These are phyloP conservation scores for Takakia lepidozioides DNA, from an alignment of 225 moss, liverwort and hornwort genomes.

Conservation along the genomic window DNA sequence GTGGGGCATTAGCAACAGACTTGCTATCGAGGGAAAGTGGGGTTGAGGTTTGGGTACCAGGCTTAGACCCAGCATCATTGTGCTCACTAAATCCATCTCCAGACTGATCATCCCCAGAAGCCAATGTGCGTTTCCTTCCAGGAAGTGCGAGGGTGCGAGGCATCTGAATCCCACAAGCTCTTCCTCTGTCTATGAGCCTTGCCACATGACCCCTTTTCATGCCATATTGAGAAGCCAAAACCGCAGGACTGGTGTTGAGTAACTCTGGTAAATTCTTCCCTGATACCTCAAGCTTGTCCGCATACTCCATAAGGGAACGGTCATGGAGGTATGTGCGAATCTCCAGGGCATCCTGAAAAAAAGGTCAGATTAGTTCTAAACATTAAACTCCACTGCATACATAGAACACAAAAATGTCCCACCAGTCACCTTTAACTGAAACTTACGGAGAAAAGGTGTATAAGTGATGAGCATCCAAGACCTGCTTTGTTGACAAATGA, in stretches of 20 bases:
- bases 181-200: constrained; percentile 61
- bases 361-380: no score
- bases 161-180: constrained; percentile 50
- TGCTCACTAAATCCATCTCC: no score
- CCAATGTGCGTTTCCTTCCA: constrained; percentile 31
- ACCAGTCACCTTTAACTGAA: no score
- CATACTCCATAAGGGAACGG: constrained; percentile 75
- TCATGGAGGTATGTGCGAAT: constrained; percentile 77
- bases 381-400: no score
- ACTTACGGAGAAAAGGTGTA: background rate
- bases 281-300: constrained; percentile 57
- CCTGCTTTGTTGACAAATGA: background rate
- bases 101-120: no score
- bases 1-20: background rate
- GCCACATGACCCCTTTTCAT: constrained; percentile 93
- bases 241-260: constrained; percentile 35
- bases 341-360: constrained; percentile 69
- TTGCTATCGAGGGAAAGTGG: background rate
- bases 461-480: background rate
- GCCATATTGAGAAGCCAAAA: constrained; percentile 41
- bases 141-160: constrained; percentile 56
- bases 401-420: background rate
- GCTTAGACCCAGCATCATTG: constrained; percentile 14
- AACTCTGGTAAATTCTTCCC: constrained; percentile 61
- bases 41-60: background rate